Percentiles rank a stretch among this genome's conserved stretches.
phyloP scores from a whole-genome alignment of 805 yeast genomes.

The Alloascoidea africana region DNA sequence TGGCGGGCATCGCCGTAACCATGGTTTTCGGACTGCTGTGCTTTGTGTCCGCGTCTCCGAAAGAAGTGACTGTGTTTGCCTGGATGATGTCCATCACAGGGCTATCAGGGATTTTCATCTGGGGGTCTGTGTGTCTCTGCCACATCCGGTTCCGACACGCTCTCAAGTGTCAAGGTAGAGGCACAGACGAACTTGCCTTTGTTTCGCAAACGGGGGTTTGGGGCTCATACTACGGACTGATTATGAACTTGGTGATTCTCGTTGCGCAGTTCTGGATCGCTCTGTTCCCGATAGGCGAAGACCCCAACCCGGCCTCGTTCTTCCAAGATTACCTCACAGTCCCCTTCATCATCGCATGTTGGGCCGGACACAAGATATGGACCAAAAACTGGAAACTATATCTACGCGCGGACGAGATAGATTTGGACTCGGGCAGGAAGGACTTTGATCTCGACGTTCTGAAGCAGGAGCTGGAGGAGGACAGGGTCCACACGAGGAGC shows the following conservation, averaged over 20 bases:
- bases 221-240: conserved; percentile 43
- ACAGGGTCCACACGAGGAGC: conserved; percentile 25
- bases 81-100: conserved; percentile 51
- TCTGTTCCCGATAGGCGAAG: conserved; percentile 43
- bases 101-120: conserved; percentile 41
- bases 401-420: conserved; percentile 25
- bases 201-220: conserved; percentile 39
- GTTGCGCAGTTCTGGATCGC: conserved; percentile 58
- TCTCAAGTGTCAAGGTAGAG: conserved; percentile 39
- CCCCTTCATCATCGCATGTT: conserved; percentile 13
- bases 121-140: conserved; percentile 48
- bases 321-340: conserved; percentile 26
- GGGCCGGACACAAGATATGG: conserved; percentile 26
- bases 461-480: conserved; percentile 35
- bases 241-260: conserved; percentile 34
- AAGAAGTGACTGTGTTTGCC: conserved; percentile 34
- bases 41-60: conserved; percentile 36
- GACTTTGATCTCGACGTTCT: conserved; percentile 31
- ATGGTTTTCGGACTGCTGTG: conserved; percentile 32
- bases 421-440: conserved; percentile 37
- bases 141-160: conserved; percentile 43
- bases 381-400: conserved; percentile 18
- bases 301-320: conserved; percentile 30
- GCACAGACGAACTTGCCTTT: conserved; percentile 40
- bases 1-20: conserved; percentile 35